Percentiles rank a stretch among this genome's conserved stretches.
phyloP scores from a whole-genome alignment of 2,329 filamentous ascomycete species.

The Fusarium foetens region DNA sequence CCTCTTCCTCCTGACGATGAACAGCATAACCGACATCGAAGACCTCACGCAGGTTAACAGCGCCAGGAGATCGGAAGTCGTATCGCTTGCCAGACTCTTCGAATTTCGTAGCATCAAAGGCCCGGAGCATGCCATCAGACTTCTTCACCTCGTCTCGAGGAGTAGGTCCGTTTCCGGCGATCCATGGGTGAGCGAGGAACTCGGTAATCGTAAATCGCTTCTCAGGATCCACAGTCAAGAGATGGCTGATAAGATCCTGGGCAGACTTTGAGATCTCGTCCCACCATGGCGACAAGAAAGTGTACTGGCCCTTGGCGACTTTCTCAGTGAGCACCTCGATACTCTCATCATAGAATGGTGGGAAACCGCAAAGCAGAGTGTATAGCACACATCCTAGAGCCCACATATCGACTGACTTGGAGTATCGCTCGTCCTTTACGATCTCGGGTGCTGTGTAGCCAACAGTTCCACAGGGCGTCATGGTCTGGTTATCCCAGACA shows the following conservation, averaged over 20 bases:
- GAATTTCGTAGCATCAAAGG: slow-evolving; percentile 66
- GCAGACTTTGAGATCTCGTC: slow-evolving; percentile 96
- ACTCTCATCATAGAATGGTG: slow-evolving; percentile 98
- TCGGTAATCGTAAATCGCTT: slow-evolving; percentile 94
- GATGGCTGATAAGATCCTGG: slow-evolving; percentile 91
- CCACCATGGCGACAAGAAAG: slow-evolving; percentile 99
- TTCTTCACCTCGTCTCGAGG: slow-evolving; percentile 69
- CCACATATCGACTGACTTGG: slow-evolving; percentile 99
- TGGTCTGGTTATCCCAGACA: slow-evolving; percentile 97
- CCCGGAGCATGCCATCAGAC: slow-evolving; percentile 56
- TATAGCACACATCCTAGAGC: slow-evolving; percentile 96
- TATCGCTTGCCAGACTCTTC: slow-evolving; percentile 73
- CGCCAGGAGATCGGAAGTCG: slow-evolving; percentile 95
- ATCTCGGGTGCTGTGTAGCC: slow-evolving; percentile 99
- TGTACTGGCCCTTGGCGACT: slow-evolving; percentile 95
- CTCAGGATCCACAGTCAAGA: slow-evolving; percentile 93
- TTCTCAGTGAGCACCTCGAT: slow-evolving; percentile 98
- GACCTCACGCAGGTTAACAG: slow-evolving; percentile 94
- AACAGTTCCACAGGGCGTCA: slow-evolving; percentile 99
- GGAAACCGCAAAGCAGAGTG: slow-evolving; percentile 95
- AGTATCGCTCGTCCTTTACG: slow-evolving; percentile 98
- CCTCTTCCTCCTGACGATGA: slow-evolving; percentile 94
- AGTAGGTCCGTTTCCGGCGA: slow-evolving; percentile 71
- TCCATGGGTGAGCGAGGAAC: slow-evolving; percentile 96
- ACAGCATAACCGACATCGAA: slow-evolving; percentile 99